Evolutionary conservation across 345 rosid genomes (phyloP).

Genomic region (Citrus mangshanensis): DNA sequence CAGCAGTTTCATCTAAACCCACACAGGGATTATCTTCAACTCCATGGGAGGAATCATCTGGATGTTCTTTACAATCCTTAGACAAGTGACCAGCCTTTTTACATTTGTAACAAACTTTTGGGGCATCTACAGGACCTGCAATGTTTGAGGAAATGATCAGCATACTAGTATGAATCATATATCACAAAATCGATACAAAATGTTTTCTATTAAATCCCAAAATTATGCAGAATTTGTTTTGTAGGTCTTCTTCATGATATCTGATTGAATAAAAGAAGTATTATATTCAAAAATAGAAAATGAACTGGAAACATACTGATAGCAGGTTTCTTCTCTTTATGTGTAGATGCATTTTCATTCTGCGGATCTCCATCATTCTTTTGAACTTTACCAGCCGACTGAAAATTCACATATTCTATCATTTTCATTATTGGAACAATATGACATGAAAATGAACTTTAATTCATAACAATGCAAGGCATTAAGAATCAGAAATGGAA

Average conservation of each 20-base stretch:
- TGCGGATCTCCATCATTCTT: conserved; percentile 48
- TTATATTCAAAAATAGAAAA: background rate
- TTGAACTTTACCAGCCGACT: conserved; percentile 83
- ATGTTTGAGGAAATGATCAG: conserved; percentile 10
- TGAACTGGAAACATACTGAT: conserved; percentile 34
- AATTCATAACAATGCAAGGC: background rate
- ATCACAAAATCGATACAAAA: background rate
- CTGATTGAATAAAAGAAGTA: background rate
- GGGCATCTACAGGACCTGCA: conserved; percentile 66
- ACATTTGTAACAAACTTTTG: conserved; percentile 86
- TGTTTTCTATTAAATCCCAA: background rate
- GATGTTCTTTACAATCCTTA: conserved; percentile 75
- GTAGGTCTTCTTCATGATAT: background rate
- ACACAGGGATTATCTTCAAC: conserved; percentile 14
- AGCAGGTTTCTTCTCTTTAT: conserved; percentile 39
- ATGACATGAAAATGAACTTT: background rate
- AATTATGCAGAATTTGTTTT: background rate
- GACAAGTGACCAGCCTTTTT: conserved; percentile 86
- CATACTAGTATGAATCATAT: background rate
- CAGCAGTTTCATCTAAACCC: conserved; percentile 25
- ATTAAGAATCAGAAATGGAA: background rate
- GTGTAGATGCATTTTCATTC: conserved; percentile 28
- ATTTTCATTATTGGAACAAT: background rate
- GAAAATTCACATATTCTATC: conserved; percentile 24
- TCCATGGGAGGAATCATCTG: conserved; percentile 33